These are phyloP conservation scores for Yamadazyma sp. DNA, from an alignment of 805 yeast genomes.

Conservation along the genomic window DNA sequence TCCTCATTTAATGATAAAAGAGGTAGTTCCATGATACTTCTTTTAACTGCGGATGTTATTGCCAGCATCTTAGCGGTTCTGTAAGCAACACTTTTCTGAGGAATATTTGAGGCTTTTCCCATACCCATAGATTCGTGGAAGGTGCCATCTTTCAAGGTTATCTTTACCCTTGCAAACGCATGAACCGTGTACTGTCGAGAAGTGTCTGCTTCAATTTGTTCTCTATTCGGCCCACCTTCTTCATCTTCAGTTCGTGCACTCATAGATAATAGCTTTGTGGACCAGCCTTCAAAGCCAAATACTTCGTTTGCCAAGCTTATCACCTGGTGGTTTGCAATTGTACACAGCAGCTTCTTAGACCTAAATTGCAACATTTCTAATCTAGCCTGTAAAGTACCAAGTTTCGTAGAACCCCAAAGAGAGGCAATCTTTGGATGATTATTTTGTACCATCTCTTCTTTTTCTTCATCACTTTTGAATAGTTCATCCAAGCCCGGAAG, in stretches of 20 bases:
- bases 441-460: slow-evolving; percentile 11
- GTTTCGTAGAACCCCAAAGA: slow-evolving; percentile 47
- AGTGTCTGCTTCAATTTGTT: background rate
- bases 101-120: slow-evolving; percentile 36
- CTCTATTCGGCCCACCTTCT: slow-evolving; percentile 1
- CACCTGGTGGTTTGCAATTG: slow-evolving; percentile 19
- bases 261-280: slow-evolving; percentile 37
- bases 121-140: slow-evolving; percentile 35
- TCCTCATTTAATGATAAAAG: slow-evolving; percentile 3
- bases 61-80: slow-evolving; percentile 49
- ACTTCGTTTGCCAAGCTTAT: slow-evolving; percentile 48
- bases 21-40: slow-evolving; percentile 30
- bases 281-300: slow-evolving; percentile 62
- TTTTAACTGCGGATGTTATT: slow-evolving; percentile 43
- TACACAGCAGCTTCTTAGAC: slow-evolving; percentile 13
- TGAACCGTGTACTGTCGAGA: slow-evolving; percentile 20
- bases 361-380: slow-evolving; percentile 37
- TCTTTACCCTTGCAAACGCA: slow-evolving; percentile 30
- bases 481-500: slow-evolving; percentile 18
- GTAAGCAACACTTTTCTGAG: slow-evolving; percentile 33
- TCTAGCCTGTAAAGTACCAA: slow-evolving; percentile 50
- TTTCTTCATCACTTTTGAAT: slow-evolving; percentile 9
- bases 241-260: slow-evolving; percentile 7
- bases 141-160: slow-evolving; percentile 47
- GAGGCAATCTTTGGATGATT: slow-evolving; percentile 24